phyloP scores from a whole-genome alignment of 148 eudicot species.

The Euryodendron excelsum region DNA sequence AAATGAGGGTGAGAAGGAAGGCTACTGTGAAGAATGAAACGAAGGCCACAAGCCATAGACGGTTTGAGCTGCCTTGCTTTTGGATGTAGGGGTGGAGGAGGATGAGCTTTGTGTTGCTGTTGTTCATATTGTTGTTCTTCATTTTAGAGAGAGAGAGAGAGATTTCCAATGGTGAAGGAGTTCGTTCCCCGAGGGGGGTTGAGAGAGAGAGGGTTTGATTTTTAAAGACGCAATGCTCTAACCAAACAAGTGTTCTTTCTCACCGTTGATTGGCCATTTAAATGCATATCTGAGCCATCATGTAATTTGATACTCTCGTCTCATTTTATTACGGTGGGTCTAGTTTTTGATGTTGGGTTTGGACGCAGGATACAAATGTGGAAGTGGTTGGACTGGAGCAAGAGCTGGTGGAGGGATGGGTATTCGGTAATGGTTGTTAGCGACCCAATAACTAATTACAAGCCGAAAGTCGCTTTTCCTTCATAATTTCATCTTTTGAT shows the following conservation, averaged over 20 bases:
- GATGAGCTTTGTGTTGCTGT: constrained; percentile 55
- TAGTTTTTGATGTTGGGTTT: background rate
- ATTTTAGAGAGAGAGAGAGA: constrained; percentile 25
- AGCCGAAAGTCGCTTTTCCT: constrained; percentile 50
- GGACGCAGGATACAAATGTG: background rate
- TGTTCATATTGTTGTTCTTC: constrained; percentile 47
- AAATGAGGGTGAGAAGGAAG: constrained; percentile 56
- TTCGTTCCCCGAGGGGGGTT: background rate
- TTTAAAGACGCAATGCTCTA: constrained; percentile 19
- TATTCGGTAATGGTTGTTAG: constrained; percentile 24
- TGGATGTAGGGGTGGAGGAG: constrained; percentile 78
- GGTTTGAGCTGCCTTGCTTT: constrained; percentile 66
- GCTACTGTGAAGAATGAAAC: constrained; percentile 57
- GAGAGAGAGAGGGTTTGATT: constrained; percentile 13
- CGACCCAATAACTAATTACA: constrained; percentile 55
- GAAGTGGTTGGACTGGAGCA: constrained; percentile 21
- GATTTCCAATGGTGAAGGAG: background rate
- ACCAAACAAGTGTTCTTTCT: background rate
- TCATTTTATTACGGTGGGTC: background rate
- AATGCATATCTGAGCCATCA: background rate
- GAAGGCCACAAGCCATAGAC: constrained; percentile 58
- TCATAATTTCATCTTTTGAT: constrained; percentile 17
- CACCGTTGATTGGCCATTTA: background rate
- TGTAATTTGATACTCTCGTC: background rate
- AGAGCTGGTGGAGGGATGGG: constrained; percentile 14